Base-by-base conservation (phyloP, 2,329 filamentous ascomycete species). In the Arthrobotrys musiformis region DNA sequence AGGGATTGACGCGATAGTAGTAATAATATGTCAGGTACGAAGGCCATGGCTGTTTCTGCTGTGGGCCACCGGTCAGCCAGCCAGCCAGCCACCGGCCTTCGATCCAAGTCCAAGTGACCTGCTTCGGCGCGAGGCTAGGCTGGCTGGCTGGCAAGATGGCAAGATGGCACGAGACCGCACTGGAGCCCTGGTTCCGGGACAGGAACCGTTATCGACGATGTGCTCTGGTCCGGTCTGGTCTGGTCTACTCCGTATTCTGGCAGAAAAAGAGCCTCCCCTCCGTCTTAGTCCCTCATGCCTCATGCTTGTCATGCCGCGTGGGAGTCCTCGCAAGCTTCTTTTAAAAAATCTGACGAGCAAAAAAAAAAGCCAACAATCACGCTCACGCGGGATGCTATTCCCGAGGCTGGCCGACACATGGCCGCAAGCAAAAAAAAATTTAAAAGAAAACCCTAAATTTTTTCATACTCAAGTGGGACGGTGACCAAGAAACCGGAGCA, bases 1-100 rank as follows among this genome's bases (percentile, higher is more conserved):
- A 42, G 30, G 54, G 54, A 30, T 62, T 70, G 66, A 70, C 56
- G 66, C 66, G 66, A 70, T 70, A 52, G 28, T 44, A 50, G 66
- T 56, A 54, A 70, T 70, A 52, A 26, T 60, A 50, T 70, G 66
- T 62, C 54, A 62, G 66, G 66, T 54, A 62, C 66, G 19, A 48
- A 22, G 46, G 46, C 4, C 26, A 44, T 15, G n/a, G 44, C 42
- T 50, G 26, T 17, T 33, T 37, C 30, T 50, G 54, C 66, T 24
- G 67, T 56, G 33, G 56, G 44, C 44, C 44, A 24, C 44, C 28
- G 24, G 42, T 28, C 66, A n/a, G 54, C 15, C 19, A 56, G 48
- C 24, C 30, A 58, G 52, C 52, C 52, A 35, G 33, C 17, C 19
- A 19, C n/a, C n/a, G n/a, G n/a, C n/a, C n/a, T n/a, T n/a, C n/a